Base-by-base conservation (phyloP, 805 yeast species). In the Suhomyces faveliae region DNA sequence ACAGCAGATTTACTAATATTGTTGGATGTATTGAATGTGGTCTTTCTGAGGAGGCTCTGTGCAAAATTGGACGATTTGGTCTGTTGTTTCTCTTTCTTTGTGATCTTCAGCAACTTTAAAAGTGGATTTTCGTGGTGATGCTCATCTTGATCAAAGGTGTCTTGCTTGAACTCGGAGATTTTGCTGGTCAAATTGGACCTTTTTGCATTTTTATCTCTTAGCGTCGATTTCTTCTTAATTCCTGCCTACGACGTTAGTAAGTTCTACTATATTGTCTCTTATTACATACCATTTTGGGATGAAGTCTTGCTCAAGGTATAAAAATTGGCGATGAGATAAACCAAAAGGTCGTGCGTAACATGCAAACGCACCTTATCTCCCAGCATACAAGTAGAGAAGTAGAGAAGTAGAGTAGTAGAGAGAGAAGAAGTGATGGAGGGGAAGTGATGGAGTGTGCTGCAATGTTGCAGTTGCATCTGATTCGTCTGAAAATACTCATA, bases 1-100 rank as follows among this genome's bases (percentile, higher is more conserved):
- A 77, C 51, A 0, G 89, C 71, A 5, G 89, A 82, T 60, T 86
- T 87, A 17, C 89, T 83, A 38, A 87, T 73, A 19, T 79, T 78
- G 13, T 72, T 58, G 57, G 73, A 57, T 48, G 74, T 59, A 43
- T 66, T 68, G 49, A 63, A 59, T 11, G 70, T 61, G 17, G 56
- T 61, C 42, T 66, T 62, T 25, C 52, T 52, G 43, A 62, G 53
- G 42, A 68, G 48, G 22, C 58, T 59, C 29, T 62, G 56, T 23
- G 71, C 61, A 49, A 76, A 70, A 45, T 62, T 70, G 33, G 66
- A 70, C 25, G 73, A 58, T 53, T 71, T 77, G 25, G 59, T 64
- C 38, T 53, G 57, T 40, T 71, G 77, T 52, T 80, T 83, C 19
- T 78, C 83, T 59, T 71, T 79, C 61, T 81, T 82, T 1, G 80